Percentiles rank a stretch among this genome's conserved stretches.
These are phyloP conservation scores for Venturia nashicola DNA, from an alignment of 2,329 filamentous ascomycete genomes.

Conservation along the genomic window DNA sequence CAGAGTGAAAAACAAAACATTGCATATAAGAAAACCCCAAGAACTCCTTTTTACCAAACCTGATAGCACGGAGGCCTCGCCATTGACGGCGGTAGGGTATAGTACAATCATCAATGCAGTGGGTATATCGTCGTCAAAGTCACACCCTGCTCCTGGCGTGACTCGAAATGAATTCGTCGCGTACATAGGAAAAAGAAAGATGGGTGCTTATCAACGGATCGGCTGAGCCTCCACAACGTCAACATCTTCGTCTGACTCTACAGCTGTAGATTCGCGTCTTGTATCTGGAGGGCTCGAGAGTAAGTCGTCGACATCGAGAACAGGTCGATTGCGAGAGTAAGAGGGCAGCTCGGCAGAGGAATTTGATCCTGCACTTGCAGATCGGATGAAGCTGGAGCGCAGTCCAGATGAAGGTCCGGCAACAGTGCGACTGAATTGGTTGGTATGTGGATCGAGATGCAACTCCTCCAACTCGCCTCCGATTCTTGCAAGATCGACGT, in stretches of 20 bases:
- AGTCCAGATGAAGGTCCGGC: not conserved
- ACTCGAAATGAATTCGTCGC: not conserved
- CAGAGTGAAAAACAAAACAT: not conserved
- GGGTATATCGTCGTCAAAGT: not conserved
- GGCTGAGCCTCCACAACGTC: not conserved
- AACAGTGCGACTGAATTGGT: not conserved
- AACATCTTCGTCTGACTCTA: conserved; percentile 1
- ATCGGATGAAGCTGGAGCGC: not conserved
- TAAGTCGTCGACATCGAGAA: conserved; percentile 2
- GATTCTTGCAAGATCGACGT: not conserved
- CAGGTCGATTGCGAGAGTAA: not conserved
- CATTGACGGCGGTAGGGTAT: not conserved
- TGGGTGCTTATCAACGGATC: not conserved
- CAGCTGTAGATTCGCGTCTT: not conserved
- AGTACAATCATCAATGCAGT: not conserved
- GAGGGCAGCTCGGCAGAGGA: not conserved
- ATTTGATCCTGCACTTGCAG: not conserved
- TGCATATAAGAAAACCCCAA: not conserved
- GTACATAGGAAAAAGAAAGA: conserved; percentile 1
- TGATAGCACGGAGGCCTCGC: not conserved
- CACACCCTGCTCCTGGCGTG: not conserved
- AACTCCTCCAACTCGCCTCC: conserved; percentile 8
- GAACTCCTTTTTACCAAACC: not conserved
- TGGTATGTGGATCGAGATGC: conserved; percentile 8
- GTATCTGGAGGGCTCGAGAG: not conserved